Percentiles rank a stretch among this genome's conserved stretches.
Conservation (phyloP, 176 grass and related monocot genomes). For the Phragmites australis region DNA sequence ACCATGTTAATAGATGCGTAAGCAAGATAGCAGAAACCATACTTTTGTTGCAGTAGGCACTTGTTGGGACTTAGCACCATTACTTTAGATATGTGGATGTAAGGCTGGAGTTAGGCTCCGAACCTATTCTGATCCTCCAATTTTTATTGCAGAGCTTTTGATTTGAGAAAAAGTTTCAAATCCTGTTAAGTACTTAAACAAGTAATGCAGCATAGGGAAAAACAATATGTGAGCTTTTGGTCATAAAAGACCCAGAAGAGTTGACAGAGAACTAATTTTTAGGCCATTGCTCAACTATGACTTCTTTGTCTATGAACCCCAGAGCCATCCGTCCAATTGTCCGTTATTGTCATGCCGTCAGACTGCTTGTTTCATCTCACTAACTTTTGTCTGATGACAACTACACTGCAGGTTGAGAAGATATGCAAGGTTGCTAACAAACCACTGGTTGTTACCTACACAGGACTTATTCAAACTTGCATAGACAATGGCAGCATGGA, state of each 20-base stretch:
- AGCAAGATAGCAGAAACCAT: constrained; percentile 3
- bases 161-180: neutral
- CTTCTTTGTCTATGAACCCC: constrained; percentile 1
- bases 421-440: constrained; percentile 99
- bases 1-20: neutral
- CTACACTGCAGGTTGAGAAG: constrained; percentile 73
- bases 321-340: neutral
- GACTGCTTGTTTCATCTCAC: constrained; percentile 6
- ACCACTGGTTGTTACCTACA: constrained; percentile 93
- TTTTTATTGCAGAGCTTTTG: constrained; percentile 26
- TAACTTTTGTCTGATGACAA: constrained; percentile 31
- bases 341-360: constrained; percentile 9
- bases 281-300: neutral
- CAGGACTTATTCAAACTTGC: constrained; percentile 88
- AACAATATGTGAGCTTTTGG: neutral
- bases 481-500: constrained; percentile 74
- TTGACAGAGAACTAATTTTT: constrained; percentile 18
- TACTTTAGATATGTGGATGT: neutral
- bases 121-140: neutral
- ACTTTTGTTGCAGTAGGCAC: constrained; percentile 27
- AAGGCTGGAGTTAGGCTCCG: constrained; percentile 6
- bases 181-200: constrained; percentile 19
- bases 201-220: neutral
- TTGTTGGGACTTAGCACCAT: neutral
- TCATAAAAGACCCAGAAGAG: neutral